These are phyloP conservation scores for Lanmaoa pseudosensibilis DNA, from an alignment of 768 basidiomycete genomes.

Conservation along the genomic window DNA sequence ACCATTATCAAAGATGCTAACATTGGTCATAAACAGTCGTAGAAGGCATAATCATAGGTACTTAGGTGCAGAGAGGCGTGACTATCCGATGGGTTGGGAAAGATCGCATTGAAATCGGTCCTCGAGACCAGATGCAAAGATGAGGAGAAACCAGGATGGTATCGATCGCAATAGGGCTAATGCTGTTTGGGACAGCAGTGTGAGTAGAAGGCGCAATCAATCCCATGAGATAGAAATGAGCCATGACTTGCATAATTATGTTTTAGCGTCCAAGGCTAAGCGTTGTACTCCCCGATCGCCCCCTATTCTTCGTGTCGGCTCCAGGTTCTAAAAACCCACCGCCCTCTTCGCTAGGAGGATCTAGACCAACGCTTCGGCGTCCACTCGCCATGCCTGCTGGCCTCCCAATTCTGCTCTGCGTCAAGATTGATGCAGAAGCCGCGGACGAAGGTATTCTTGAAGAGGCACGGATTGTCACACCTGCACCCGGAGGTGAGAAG, in stretches of 20 bases:
- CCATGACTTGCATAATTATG: slow-evolving; percentile 16
- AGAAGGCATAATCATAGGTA: slow-evolving; percentile 16
- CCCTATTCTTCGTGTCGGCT: slow-evolving; percentile 22
- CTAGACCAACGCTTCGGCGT: slow-evolving; percentile 42
- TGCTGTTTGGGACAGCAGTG: slow-evolving; percentile 13
- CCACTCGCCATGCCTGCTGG: slow-evolving; percentile 41
- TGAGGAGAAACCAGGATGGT: slow-evolving; percentile 5
- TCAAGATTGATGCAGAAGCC: slow-evolving; percentile 31
- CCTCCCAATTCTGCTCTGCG: slow-evolving; percentile 49
- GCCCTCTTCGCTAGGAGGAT: slow-evolving; percentile 24
- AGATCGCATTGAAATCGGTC: slow-evolving; percentile 20
- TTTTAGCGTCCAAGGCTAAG: slow-evolving; percentile 22
- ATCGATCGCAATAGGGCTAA: slow-evolving; percentile 11
- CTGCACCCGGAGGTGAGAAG: slow-evolving; percentile 42
- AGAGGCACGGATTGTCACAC: slow-evolving; percentile 48
- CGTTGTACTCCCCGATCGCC: slow-evolving; percentile 31
- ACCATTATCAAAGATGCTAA: slow-evolving; percentile 23
- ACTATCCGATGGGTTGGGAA: slow-evolving; percentile 8
- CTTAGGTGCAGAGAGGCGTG: too few relatives aligned
- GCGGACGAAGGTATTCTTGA: slow-evolving; percentile 42
- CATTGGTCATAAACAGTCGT: slow-evolving; percentile 28
- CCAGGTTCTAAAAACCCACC: slow-evolving; percentile 17
- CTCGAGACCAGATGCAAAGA: slow-evolving; percentile 24
- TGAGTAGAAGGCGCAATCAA: slow-evolving; percentile 12
- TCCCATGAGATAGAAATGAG: slow-evolving; percentile 8